Evolutionary conservation across 1,284 basidiomycete genomes (phyloP).

Genomic region (Cryptococcus sp.): DNA sequence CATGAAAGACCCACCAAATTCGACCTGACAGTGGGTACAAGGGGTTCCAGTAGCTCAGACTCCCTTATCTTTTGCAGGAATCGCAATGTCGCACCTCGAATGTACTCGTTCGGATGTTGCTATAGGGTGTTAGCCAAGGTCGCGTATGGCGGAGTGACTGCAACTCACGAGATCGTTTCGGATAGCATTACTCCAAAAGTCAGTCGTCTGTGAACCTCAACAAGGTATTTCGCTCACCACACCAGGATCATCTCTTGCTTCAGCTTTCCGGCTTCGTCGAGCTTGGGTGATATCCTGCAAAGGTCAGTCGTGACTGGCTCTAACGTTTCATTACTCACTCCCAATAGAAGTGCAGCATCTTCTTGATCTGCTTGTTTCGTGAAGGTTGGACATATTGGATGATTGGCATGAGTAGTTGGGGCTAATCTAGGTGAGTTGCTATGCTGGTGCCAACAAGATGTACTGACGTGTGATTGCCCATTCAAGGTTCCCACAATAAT

Average conservation of each 20-base stretch:
- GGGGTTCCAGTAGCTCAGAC: conserved; percentile 88
- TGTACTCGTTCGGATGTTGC: conserved; percentile 99
- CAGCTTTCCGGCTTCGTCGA: conserved; percentile 93
- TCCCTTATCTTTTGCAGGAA: conserved; percentile 97
- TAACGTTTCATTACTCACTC: conserved; percentile 52
- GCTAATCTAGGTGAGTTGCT: conserved; percentile 51
- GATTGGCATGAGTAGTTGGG: conserved; percentile 90
- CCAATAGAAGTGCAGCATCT: conserved; percentile 98
- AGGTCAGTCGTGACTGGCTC: not conserved
- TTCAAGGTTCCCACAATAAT: conserved; percentile 96
- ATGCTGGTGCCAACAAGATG: not conserved
- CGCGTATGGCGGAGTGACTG: not conserved
- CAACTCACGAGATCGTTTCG: conserved; percentile 83
- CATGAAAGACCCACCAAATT: conserved; percentile 58
- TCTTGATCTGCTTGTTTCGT: conserved; percentile 95
- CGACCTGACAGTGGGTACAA: conserved; percentile 85
- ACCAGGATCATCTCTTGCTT: conserved; percentile 99
- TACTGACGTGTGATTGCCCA: conserved; percentile 66
- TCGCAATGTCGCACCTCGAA: conserved; percentile 91
- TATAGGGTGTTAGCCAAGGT: conserved; percentile 35
- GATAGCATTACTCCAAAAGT: conserved; percentile 73
- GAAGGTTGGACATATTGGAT: conserved; percentile 97
- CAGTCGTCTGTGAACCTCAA: too few species aligned
- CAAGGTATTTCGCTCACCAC: conserved; percentile 60
- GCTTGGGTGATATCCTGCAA: conserved; percentile 80